Evolutionary conservation across 192 early-diverging fungal species (phyloP).

Genomic region (Entophlyctis luteolus): DNA sequence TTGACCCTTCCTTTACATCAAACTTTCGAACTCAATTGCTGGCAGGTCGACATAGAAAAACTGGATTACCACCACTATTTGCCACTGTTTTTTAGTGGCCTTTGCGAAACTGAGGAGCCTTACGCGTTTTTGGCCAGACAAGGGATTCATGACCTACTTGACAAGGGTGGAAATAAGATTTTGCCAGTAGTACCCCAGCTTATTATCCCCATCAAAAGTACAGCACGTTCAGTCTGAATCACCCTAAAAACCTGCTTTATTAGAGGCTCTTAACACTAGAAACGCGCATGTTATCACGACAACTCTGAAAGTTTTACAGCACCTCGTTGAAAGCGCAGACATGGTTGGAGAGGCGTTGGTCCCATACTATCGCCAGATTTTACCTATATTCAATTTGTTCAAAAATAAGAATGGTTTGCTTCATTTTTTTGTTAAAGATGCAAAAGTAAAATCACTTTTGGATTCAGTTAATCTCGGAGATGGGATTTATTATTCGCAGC

Average conservation of each 20-base stretch:
- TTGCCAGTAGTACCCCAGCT: constrained; percentile 61
- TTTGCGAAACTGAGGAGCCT: constrained; percentile 63
- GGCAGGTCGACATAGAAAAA: constrained; percentile 62
- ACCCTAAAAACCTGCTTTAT: background rate
- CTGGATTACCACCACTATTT: constrained; percentile 66
- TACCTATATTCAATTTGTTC: constrained; percentile 62
- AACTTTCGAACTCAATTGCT: background rate
- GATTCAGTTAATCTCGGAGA: constrained; percentile 57
- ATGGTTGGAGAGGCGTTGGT: constrained; percentile 65
- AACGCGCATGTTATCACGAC: constrained; percentile 62
- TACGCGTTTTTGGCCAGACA: constrained; percentile 61
- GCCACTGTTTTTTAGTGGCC: constrained; percentile 60
- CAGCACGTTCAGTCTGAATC: background rate
- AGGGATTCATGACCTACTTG: constrained; percentile 60
- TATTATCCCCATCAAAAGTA: constrained; percentile 65
- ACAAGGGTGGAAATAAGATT: constrained; percentile 60
- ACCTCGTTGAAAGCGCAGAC: constrained; percentile 59
- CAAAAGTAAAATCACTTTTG: background rate
- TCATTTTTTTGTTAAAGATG: background rate
- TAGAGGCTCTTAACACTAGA: constrained; percentile 64
- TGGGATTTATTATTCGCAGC: constrained; percentile 63
- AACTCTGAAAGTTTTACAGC: constrained; percentile 59
- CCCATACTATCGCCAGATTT: constrained; percentile 61
- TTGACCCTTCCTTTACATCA: background rate
- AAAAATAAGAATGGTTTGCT: constrained; percentile 60